Percentiles rank a stretch among this genome's conserved stretches.
Evolutionary conservation across 2,329 filamentous ascomycete genomes (phyloP).

Genomic region (Eurotiales sp.): DNA sequence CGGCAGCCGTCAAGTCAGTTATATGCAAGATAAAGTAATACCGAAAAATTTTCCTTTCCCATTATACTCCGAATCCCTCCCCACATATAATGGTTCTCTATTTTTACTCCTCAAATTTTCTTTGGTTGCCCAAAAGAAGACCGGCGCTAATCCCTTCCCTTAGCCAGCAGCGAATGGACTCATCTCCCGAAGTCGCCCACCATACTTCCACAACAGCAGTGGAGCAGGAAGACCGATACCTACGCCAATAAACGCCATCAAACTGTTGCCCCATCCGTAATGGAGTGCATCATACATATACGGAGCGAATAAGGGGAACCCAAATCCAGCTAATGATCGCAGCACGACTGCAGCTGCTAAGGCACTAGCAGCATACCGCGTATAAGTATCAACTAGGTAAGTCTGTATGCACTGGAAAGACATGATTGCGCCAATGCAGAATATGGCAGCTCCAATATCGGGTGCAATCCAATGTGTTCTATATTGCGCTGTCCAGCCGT

Average conservation of each 20-base stretch:
- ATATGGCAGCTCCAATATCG: conserved; percentile 51
- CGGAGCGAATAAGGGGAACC: conserved; percentile 41
- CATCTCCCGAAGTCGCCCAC: conserved; percentile 42
- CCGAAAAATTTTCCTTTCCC: too few species aligned
- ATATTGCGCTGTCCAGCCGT: conserved; percentile 54
- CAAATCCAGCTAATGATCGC: conserved; percentile 38
- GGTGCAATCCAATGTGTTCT: conserved; percentile 53
- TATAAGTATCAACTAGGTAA: conserved; percentile 41
- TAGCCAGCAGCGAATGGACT: conserved; percentile 48
- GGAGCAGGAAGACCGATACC: conserved; percentile 46
- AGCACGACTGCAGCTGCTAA: conserved; percentile 33
- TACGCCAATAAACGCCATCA: conserved; percentile 39
- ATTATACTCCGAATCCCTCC: too few species aligned
- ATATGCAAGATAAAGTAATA: too few species aligned
- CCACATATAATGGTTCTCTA: too few species aligned
- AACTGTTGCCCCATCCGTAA: conserved; percentile 40
- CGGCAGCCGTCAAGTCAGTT: too few species aligned
- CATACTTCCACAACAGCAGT: conserved; percentile 50
- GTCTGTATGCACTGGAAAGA: conserved; percentile 46
- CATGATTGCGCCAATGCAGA: conserved; percentile 47
- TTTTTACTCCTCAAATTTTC: too few species aligned
- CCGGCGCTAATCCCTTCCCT: too few species aligned
- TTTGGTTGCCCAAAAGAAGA: too few species aligned
- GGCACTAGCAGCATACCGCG: conserved; percentile 38
- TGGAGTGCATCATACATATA: conserved; percentile 37